Conservation (phyloP, 805 yeast species). For the Wickerhamiella bombiphila region DNA sequence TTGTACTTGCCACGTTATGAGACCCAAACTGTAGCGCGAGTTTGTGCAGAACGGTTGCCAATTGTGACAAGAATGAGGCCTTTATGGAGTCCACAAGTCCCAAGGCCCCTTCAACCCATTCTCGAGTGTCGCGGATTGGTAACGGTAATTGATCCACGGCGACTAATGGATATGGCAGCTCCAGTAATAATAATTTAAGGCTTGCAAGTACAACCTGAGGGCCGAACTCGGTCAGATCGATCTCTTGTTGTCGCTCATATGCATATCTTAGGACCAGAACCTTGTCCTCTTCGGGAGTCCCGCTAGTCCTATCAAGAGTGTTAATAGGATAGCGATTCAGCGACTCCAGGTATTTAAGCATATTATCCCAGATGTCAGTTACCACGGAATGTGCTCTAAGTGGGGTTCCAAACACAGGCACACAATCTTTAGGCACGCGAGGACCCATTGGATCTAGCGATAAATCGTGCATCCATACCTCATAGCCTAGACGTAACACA, state of each 20-base stretch:
- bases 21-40: not conserved
- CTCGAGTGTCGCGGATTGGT: slow-evolving; percentile 39
- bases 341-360: slow-evolving; percentile 13
- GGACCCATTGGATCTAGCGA: slow-evolving; percentile 30
- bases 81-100: too few species aligned
- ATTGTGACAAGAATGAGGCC: too few species aligned
- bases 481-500: slow-evolving; percentile 55
- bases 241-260: slow-evolving; percentile 34
- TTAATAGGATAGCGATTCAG: not conserved
- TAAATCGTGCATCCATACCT: slow-evolving; percentile 56
- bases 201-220: slow-evolving; percentile 35
- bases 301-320: slow-evolving; percentile 8
- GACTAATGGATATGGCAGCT: slow-evolving; percentile 40
- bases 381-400: slow-evolving; percentile 11
- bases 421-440: slow-evolving; percentile 33
- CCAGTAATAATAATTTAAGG: slow-evolving; percentile 33
- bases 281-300: slow-evolving; percentile 7
- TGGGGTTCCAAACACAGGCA: slow-evolving; percentile 23
- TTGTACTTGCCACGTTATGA: too few species aligned
- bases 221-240: slow-evolving; percentile 44
- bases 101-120: slow-evolving; percentile 30
- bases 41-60: slow-evolving; percentile 1
- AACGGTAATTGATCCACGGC: slow-evolving; percentile 34
- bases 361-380: slow-evolving; percentile 20
- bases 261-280: slow-evolving; percentile 16